These are phyloP conservation scores for Toxicodendron radicans DNA, from an alignment of 345 rosid species.

Conservation along the genomic window DNA sequence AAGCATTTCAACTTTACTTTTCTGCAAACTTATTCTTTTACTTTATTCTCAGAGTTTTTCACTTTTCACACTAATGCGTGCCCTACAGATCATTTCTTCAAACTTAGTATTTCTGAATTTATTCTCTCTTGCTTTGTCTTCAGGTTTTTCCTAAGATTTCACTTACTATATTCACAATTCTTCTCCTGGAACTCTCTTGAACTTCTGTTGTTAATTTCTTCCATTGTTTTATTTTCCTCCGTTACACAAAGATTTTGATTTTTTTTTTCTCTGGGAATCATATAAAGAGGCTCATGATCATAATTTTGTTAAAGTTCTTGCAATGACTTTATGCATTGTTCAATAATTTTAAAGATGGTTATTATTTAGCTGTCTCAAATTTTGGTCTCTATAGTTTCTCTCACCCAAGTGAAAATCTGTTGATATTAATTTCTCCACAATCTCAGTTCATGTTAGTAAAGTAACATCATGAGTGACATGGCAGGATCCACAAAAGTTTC, in stretches of 20 bases:
- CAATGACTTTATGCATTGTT: neutral
- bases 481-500: constrained; percentile 42
- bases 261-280: neutral
- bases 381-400: constrained; percentile 5
- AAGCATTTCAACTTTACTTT: constrained; percentile 1
- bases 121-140: constrained; percentile 6
- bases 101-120: constrained; percentile 7
- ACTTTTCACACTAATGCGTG: neutral
- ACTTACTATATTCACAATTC: neutral
- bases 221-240: neutral
- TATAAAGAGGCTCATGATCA: constrained; percentile 1
- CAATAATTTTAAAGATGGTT: neutral
- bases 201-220: constrained; percentile 2
- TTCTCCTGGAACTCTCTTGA: neutral
- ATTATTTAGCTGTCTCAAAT: neutral
- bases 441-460: constrained; percentile 12
- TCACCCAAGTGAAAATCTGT: neutral
- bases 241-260: neutral
- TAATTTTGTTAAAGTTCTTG: neutral
- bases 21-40: constrained; percentile 1
- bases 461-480: constrained; percentile 41
- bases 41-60: constrained; percentile 10
- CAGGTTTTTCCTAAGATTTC: constrained; percentile 16
- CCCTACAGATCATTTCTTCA: constrained; percentile 12
- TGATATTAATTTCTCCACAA: neutral